Evolutionary conservation across 805 yeast species (phyloP).

Genomic region (Metschnikowia similis): DNA sequence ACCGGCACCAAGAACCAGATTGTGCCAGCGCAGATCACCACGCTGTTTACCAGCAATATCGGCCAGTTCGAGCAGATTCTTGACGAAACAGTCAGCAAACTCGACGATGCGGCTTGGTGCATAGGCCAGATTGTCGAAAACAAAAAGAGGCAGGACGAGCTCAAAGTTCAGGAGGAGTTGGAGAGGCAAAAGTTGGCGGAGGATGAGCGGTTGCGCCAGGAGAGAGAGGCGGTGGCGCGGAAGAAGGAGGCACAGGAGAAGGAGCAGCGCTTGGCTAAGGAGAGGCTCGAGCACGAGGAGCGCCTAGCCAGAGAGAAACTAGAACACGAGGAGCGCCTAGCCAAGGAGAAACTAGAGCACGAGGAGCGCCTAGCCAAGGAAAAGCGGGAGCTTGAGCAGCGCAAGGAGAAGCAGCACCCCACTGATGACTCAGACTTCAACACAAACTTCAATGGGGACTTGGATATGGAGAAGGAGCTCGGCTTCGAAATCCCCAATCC

Average conservation of each 20-base stretch:
- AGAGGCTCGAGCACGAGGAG: constrained; percentile 13
- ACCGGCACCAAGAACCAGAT: constrained; percentile 41
- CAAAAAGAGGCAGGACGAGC: constrained; percentile 39
- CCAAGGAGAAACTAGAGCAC: constrained; percentile 17
- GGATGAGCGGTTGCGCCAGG: constrained; percentile 20
- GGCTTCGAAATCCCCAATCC: constrained; percentile 28
- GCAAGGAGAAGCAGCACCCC: constrained; percentile 16
- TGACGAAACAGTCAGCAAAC: constrained; percentile 39
- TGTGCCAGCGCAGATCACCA: constrained; percentile 33
- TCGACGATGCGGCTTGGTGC: constrained; percentile 44
- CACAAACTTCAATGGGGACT: constrained; percentile 21
- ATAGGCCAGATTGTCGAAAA: constrained; percentile 39
- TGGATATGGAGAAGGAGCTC: constrained; percentile 20
- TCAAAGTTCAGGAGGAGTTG: constrained; percentile 32
- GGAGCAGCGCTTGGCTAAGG: constrained; percentile 15
- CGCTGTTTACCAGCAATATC: constrained; percentile 32
- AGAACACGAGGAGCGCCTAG: constrained; percentile 17
- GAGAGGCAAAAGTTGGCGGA: constrained; percentile 31
- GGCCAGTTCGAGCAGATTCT: constrained; percentile 37
- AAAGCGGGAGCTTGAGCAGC: constrained; percentile 16
- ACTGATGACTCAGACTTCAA: constrained; percentile 7
- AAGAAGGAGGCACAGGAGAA: constrained; percentile 20
- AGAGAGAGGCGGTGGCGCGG: constrained; percentile 18
- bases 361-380: constrained; percentile 14
- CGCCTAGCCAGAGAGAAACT: constrained; percentile 14